These are phyloP conservation scores for Globisporangium paroecandrum DNA, from an alignment of 352 stramenopile genomes.

Conservation along the genomic window DNA sequence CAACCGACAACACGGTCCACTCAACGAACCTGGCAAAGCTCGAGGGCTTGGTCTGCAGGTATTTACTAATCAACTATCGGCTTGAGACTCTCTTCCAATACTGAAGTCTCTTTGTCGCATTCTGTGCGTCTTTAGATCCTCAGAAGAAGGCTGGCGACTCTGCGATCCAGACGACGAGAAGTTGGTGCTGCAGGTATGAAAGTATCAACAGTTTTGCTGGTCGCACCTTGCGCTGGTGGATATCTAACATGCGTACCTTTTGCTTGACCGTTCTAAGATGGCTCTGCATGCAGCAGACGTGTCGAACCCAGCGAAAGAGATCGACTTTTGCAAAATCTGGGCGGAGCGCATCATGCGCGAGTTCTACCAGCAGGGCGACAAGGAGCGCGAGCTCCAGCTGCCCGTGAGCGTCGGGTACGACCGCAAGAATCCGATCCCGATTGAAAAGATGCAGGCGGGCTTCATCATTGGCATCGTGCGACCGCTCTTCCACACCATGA, in stretches of 20 bases:
- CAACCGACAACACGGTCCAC: conserved; percentile 87
- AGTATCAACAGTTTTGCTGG: neutral
- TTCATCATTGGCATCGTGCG: conserved; percentile 94
- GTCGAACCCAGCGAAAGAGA: conserved; percentile 89
- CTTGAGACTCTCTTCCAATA: neutral
- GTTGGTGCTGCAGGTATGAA: conserved; percentile 50
- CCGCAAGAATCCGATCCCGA: conserved; percentile 76
- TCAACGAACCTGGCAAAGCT: conserved; percentile 75
- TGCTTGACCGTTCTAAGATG: conserved; percentile 34
- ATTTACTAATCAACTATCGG: neutral
- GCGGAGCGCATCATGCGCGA: conserved; percentile 88
- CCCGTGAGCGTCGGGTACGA: conserved; percentile 89
- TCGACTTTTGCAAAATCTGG: conserved; percentile 80
- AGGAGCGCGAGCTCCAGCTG: conserved; percentile 86
- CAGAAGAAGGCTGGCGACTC: conserved; percentile 51
- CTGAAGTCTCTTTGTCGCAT: neutral
- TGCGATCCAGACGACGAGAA: conserved; percentile 65
- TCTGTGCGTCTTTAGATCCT: conserved; percentile 7
- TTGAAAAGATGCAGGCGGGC: conserved; percentile 89
- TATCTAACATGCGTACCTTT: neutral
- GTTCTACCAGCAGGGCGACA: conserved; percentile 95
- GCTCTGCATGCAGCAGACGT: conserved; percentile 91
- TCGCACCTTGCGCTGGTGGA: neutral
- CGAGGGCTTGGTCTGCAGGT: conserved; percentile 65
- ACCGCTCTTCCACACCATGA: conserved; percentile 66